phyloP scores from a whole-genome alignment of 805 yeast species.

The Metschnikowia peoriensis region DNA sequence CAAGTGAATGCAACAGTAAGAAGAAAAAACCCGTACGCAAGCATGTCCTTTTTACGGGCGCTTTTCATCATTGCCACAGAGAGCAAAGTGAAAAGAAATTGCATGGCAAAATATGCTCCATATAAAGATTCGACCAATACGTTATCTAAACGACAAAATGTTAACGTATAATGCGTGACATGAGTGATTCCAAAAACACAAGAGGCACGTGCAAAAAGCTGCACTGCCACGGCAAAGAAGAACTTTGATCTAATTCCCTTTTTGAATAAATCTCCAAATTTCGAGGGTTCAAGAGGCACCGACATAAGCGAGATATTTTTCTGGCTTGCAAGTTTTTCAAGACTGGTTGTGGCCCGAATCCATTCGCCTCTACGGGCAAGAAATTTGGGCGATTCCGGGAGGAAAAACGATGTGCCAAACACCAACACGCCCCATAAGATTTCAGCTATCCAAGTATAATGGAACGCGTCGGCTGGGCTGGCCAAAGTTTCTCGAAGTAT shows the following conservation, averaged over 20 bases:
- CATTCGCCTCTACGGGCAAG: constrained; percentile 12
- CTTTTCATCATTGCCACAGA: constrained; percentile 45
- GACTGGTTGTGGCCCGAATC: constrained; percentile 8
- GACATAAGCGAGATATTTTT: constrained; percentile 2
- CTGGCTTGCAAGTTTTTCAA: constrained; percentile 6
- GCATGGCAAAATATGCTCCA: constrained; percentile 33
- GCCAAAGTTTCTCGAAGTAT: constrained; percentile 1
- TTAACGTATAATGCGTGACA: constrained; percentile 8
- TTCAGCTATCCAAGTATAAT: constrained; percentile 13
- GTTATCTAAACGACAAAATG: constrained; percentile 11
- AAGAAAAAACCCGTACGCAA: constrained; percentile 42
- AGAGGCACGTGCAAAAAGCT: constrained; percentile 8
- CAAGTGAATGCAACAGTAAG: constrained; percentile 34
- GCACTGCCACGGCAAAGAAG: constrained; percentile 7
- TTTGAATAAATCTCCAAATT: constrained; percentile 4
- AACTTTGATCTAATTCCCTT: not conserved
- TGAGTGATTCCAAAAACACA: constrained; percentile 5
- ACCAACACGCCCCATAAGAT: constrained; percentile 10
- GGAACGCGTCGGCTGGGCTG: constrained; percentile 8
- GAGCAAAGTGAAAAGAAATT: constrained; percentile 40
- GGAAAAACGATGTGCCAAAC: constrained; percentile 6
- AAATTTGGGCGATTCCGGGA: constrained; percentile 15
- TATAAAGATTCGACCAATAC: constrained; percentile 5
- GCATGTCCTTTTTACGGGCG: constrained; percentile 46
- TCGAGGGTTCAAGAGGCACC: constrained; percentile 2